Evolutionary conservation across 2,329 filamentous ascomycete species (phyloP), one percentile per base, ranked within the genome.

Genomic region (Rasamsonia emersonii): DNA sequence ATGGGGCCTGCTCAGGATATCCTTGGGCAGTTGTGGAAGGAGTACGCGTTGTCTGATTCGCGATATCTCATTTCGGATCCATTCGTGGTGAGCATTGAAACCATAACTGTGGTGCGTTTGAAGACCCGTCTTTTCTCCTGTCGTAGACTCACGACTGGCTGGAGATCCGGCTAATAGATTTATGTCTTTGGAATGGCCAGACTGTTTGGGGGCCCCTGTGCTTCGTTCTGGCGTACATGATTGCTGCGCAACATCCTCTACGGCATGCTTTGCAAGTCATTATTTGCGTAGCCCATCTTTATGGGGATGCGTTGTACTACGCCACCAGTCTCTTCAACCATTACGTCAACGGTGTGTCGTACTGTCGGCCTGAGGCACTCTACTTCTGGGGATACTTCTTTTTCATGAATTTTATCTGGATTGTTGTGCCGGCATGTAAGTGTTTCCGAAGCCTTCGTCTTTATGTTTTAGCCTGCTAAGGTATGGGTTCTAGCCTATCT

Each of bases 11-110:
- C 75, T 38, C 79, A 86, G 53, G 77, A 79, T 33, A 61, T 91
- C 5, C 80, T 88, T 35, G 84, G 80, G 3, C 85, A 94, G 63
- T 67, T 93, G 26, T 94, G 86, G 86, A 94, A 94, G 54, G 86
- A 94, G 59, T 94, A 94, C 54, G 72, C 83, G 3, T 70, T 88
- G 19, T 88, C 83, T 2, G 86, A 94, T 61, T 93, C 86, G 33
- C 73, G 86, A 25, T 94, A 94, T 51, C 65, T 94, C 45, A 86
- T 80, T 2, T 77, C 78, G 11, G 82, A 91, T 51, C 71, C 79
- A 1, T 86, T 93, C 48, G 86, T 91, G 45, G 65, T 93, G n/a
- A 88, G 82, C 55, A 79, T 93, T 57, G 86, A 94, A 67, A 76
- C 72, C 11, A 75, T 93, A 40, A 93, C 86, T 1, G 77, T 77